phyloP scores from a whole-genome alignment of 225 moss, liverwort and hornwort species.

The Climacium dendroides region DNA sequence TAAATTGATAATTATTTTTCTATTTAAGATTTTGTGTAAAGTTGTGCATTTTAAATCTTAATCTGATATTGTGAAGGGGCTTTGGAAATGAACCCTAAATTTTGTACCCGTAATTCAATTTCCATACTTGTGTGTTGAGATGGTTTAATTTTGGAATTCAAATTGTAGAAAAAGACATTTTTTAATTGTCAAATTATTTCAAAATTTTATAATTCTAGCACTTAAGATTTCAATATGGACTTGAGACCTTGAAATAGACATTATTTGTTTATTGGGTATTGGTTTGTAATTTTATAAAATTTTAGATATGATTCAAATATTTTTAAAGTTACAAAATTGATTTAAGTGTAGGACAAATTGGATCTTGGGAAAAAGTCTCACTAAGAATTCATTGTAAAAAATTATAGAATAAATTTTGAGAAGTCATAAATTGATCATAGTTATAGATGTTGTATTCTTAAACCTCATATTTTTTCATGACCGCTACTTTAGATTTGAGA shows the following conservation, averaged over 20 bases:
- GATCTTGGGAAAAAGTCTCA: background rate
- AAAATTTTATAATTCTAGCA: accelerated
- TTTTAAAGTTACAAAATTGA: accelerated
- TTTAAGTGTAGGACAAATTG: accelerated
- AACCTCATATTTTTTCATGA: background rate
- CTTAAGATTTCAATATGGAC: background rate
- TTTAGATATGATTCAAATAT: background rate
- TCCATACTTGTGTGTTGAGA: accelerated
- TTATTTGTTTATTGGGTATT: accelerated
- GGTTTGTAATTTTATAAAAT: background rate
- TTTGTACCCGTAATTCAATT: accelerated
- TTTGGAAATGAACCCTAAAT: background rate
- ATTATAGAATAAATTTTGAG: background rate
- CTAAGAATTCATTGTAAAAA: background rate
- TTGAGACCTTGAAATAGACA: background rate
- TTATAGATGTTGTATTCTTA: background rate
- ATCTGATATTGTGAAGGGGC: background rate
- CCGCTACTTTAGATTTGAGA: background rate
- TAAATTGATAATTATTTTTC: background rate
- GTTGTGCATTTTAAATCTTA: background rate
- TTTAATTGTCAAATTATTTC: too few species aligned
- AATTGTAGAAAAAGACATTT: background rate
- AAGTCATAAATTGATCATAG: background rate
- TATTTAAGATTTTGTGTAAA: too few species aligned
- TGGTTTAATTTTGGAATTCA: background rate